Evolutionary conservation across 192 early-diverging fungal species (phyloP).

Genomic region (Podila clonocystis): DNA sequence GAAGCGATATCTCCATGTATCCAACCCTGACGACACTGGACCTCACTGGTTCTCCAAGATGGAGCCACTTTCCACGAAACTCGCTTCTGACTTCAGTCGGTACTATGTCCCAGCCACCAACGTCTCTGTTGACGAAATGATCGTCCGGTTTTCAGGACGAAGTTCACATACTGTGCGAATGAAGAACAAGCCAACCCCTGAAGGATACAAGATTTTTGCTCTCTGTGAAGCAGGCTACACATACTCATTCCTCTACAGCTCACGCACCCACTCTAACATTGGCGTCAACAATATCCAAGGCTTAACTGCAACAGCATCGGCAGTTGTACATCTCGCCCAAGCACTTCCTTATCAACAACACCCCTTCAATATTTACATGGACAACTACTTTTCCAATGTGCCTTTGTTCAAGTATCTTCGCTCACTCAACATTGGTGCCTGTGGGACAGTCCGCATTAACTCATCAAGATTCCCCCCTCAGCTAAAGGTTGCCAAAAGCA

Average conservation of each 20-base stretch:
- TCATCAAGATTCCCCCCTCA: slow-evolving; percentile 4
- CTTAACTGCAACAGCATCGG: slow-evolving; percentile 7
- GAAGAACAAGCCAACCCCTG: slow-evolving; percentile 40
- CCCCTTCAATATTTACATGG: slow-evolving; percentile 35
- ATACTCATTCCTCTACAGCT: slow-evolving; percentile 32
- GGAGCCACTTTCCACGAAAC: slow-evolving; percentile 20
- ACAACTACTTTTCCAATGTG: slow-evolving; percentile 44
- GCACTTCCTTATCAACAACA: slow-evolving; percentile 9
- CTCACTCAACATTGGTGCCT: slow-evolving; percentile 18
- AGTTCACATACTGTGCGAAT: slow-evolving; percentile 31
- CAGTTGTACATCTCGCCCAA: slow-evolving; percentile 27
- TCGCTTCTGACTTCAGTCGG: slow-evolving; percentile 10
- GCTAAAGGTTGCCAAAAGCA: slow-evolving; percentile 11
- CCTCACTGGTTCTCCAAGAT: slow-evolving; percentile 12
- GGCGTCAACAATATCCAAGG: slow-evolving; percentile 6
- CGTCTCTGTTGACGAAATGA: slow-evolving; percentile 45
- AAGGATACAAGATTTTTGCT: slow-evolving; percentile 41
- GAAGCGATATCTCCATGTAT: slow-evolving; percentile 34
- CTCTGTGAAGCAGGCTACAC: slow-evolving; percentile 47
- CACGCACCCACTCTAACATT: background rate
- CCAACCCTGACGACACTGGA: background rate
- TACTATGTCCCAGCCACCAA: slow-evolving; percentile 24
- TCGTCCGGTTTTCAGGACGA: slow-evolving; percentile 26
- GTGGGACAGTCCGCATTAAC: slow-evolving; percentile 13
- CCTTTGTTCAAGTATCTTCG: slow-evolving; percentile 23